Percentiles rank a stretch among this genome's conserved stretches.
phyloP scores from a whole-genome alignment of 441 rosid species.

The Gossypium laxum region DNA sequence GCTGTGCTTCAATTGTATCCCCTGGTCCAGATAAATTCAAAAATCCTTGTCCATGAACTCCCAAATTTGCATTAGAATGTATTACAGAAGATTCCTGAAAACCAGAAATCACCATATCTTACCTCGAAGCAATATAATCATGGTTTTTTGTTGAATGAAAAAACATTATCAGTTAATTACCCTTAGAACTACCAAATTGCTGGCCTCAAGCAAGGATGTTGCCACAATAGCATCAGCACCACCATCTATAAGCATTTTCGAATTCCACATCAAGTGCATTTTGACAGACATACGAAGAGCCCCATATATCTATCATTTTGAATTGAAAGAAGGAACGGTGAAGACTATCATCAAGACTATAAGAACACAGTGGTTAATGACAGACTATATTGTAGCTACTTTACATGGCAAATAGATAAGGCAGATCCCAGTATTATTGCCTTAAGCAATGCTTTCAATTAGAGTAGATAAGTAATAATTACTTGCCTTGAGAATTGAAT shows the following conservation, averaged over 20 bases:
- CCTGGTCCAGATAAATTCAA: constrained; percentile 75
- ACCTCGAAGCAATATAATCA: constrained; percentile 13
- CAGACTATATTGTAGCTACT: background rate
- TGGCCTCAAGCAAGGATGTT: constrained; percentile 75
- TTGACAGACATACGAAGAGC: constrained; percentile 85
- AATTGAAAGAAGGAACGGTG: constrained; percentile 12
- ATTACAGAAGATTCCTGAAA: constrained; percentile 72
- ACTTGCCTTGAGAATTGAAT: constrained; percentile 68
- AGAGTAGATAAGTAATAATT: background rate
- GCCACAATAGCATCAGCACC: constrained; percentile 62
- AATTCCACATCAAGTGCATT: constrained; percentile 83
- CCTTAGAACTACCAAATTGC: constrained; percentile 82
- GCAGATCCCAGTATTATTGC: background rate
- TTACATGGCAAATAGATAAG: background rate
- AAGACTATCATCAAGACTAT: constrained; percentile 9
- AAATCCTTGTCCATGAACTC: constrained; percentile 83
- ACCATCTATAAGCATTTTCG: constrained; percentile 70
- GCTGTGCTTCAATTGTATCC: constrained; percentile 72
- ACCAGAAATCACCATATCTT: constrained; percentile 3
- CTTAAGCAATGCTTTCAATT: background rate
- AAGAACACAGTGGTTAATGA: background rate
- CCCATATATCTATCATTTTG: constrained; percentile 54
- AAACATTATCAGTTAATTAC: constrained; percentile 25
- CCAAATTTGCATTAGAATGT: constrained; percentile 84
- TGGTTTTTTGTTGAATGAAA: background rate